Percentiles rank a stretch among this genome's conserved stretches.
Conservation (phyloP, 257 asterid genomes). For the Lavandula angustifolia region DNA sequence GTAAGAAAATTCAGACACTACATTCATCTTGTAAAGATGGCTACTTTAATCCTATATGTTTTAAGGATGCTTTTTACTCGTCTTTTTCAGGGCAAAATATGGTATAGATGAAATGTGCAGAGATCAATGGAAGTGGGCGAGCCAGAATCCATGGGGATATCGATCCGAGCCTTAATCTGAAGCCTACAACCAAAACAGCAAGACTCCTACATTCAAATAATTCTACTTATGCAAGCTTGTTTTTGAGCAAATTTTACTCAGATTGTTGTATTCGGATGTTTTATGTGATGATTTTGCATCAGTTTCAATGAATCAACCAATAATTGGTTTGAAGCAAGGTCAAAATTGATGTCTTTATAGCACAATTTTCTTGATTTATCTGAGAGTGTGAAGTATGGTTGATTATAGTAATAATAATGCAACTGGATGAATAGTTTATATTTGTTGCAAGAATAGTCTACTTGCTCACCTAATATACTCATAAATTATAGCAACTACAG, state of each 20-base stretch:
- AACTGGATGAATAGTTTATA: conserved; percentile 18
- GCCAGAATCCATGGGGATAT: conserved; percentile 40
- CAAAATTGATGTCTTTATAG: too few relatives aligned
- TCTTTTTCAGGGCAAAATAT: conserved; percentile 73
- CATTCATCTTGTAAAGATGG: too few relatives aligned
- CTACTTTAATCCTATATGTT: neutral
- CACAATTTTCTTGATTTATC: conserved; percentile 1
- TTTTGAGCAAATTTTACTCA: neutral
- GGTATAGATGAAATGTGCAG: conserved; percentile 87
- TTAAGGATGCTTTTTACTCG: neutral
- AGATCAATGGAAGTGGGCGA: conserved; percentile 97
- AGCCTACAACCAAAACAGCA: neutral
- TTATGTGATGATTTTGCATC: conserved; percentile 2
- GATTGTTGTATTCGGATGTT: conserved; percentile 21
- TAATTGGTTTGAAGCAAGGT: neutral
- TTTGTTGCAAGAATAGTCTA: neutral
- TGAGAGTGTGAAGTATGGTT: too few relatives aligned
- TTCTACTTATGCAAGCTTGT: conserved; percentile 9
- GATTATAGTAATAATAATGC: conserved; percentile 20
- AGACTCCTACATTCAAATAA: too few relatives aligned
- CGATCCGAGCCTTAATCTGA: neutral
- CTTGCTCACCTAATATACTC: conserved; percentile 27
- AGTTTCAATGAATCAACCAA: conserved; percentile 13
- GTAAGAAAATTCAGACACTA: conserved; percentile 44
- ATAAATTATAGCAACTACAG: conserved; percentile 9